These are phyloP conservation scores for Metarhizium album DNA, from an alignment of 2,329 filamentous ascomycete species.

Conservation along the genomic window DNA sequence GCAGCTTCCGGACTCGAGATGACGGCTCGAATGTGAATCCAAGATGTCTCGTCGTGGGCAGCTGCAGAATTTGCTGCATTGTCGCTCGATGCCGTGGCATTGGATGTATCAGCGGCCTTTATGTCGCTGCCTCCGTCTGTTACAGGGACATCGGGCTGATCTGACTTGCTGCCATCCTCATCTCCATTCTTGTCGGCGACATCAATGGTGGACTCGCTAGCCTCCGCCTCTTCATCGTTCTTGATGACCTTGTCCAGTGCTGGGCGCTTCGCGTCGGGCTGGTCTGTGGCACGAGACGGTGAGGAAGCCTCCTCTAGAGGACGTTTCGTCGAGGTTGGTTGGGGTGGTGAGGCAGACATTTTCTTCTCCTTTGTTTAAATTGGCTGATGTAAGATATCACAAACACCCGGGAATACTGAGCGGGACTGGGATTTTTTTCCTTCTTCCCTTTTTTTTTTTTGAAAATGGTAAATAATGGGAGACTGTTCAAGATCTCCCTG, in stretches of 20 bases:
- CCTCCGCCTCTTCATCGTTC: slow-evolving; percentile 46
- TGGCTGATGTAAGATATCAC: slow-evolving; percentile 18
- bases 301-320: slow-evolving; percentile 96
- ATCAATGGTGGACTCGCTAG: slow-evolving; percentile 23
- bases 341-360: slow-evolving; percentile 64
- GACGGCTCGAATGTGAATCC: slow-evolving; percentile 94
- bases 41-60: slow-evolving; percentile 79
- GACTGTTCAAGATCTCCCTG: slow-evolving; percentile 20
- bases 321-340: slow-evolving; percentile 68
- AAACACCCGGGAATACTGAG: slow-evolving; percentile 3
- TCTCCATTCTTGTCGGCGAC: slow-evolving; percentile 37
- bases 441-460: too few species aligned
- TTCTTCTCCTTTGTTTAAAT: slow-evolving; percentile 16
- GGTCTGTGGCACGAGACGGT: slow-evolving; percentile 79
- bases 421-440: too few species aligned
- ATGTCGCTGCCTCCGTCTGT: slow-evolving; percentile 21
- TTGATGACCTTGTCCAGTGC: slow-evolving; percentile 87
- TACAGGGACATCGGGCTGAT: slow-evolving; percentile 15
- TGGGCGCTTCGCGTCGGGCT: slow-evolving; percentile 93
- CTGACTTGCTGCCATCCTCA: slow-evolving; percentile 36
- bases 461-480: slow-evolving; percentile 5
- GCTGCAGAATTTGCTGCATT: slow-evolving; percentile 35
- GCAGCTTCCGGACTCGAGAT: slow-evolving; percentile 97
- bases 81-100: slow-evolving; percentile 17
- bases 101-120: slow-evolving; percentile 13